A percentile compares a stretch with the other conserved stretches of the same genome.
Conservation (phyloP, 768 basidiomycete species). For the Lactifluus piperatus region DNA sequence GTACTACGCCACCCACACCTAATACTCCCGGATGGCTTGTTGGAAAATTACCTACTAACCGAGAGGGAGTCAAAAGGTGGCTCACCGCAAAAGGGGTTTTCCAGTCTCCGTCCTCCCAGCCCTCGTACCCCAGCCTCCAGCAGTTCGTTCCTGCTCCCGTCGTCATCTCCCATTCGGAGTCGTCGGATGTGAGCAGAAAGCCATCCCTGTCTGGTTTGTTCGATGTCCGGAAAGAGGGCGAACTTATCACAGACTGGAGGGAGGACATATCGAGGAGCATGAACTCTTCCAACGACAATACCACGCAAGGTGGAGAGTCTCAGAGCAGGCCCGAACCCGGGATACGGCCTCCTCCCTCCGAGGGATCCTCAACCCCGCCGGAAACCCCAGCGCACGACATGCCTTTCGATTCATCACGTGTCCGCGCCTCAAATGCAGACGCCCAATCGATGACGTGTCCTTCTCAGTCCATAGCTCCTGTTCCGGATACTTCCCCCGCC, state of each 20-base stretch:
- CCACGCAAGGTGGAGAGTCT: constrained; percentile 23
- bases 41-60: constrained; percentile 57
- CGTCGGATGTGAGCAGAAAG: constrained; percentile 43
- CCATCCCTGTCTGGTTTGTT: constrained; percentile 62
- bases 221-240: constrained; percentile 45
- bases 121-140: constrained; percentile 13
- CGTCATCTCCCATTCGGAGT: constrained; percentile 28
- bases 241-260: constrained; percentile 58
- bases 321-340: constrained; percentile 23
- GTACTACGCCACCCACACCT: constrained; percentile 29
- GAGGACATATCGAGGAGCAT: constrained; percentile 50
- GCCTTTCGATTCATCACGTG: not conserved
- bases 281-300: constrained; percentile 35
- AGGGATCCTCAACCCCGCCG: constrained; percentile 8
- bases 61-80: constrained; percentile 78
- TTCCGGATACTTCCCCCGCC: constrained; percentile 48
- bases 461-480: constrained; percentile 24
- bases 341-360: constrained; percentile 5
- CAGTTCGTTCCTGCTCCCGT: constrained; percentile 26
- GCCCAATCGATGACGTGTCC: constrained; percentile 30
- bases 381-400: constrained; percentile 10
- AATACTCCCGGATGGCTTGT: constrained; percentile 28
- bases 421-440: constrained; percentile 14
- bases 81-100: constrained; percentile 53
- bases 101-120: constrained; percentile 35